Conservation (phyloP, 2,329 filamentous ascomycete genomes). For the Cladobotryum mycophilum region DNA sequence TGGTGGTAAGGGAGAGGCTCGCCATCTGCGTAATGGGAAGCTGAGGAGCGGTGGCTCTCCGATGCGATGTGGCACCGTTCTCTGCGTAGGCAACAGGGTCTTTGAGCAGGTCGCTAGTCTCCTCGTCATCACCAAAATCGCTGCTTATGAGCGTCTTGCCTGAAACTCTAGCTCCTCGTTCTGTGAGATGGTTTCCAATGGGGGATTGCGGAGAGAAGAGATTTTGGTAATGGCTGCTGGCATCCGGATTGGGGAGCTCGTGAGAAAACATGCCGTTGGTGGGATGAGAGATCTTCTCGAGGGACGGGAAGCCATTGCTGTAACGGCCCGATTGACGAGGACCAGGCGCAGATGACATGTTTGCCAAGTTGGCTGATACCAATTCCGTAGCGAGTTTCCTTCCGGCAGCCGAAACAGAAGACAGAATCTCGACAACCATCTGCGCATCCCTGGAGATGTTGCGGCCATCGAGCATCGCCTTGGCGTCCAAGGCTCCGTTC, state of each 20-base stretch:
- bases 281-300: constrained; percentile 57
- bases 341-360: constrained; percentile 36
- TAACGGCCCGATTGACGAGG: constrained; percentile 53
- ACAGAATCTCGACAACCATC: constrained; percentile 53
- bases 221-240: constrained; percentile 49
- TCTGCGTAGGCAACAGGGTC: constrained; percentile 70
- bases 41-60: constrained; percentile 66
- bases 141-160: constrained; percentile 70
- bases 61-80: constrained; percentile 39
- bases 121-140: constrained; percentile 58
- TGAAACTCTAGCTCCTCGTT: constrained; percentile 47
- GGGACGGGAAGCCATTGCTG: constrained; percentile 55
- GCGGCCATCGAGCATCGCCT: constrained; percentile 51
- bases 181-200: constrained; percentile 62
- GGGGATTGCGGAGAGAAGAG: constrained; percentile 70
- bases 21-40: constrained; percentile 64
- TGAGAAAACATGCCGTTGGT: constrained; percentile 45
- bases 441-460: constrained; percentile 45
- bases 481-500: constrained; percentile 49
- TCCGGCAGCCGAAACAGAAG: constrained; percentile 29
- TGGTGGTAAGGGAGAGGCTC: constrained; percentile 64
- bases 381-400: constrained; percentile 21
- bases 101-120: constrained; percentile 65
- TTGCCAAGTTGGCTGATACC: constrained; percentile 19
- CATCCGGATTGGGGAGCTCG: constrained; percentile 55